phyloP scores from a whole-genome alignment of 2,329 filamentous ascomycete species.

The Myriosclerotinia scirpicola region DNA sequence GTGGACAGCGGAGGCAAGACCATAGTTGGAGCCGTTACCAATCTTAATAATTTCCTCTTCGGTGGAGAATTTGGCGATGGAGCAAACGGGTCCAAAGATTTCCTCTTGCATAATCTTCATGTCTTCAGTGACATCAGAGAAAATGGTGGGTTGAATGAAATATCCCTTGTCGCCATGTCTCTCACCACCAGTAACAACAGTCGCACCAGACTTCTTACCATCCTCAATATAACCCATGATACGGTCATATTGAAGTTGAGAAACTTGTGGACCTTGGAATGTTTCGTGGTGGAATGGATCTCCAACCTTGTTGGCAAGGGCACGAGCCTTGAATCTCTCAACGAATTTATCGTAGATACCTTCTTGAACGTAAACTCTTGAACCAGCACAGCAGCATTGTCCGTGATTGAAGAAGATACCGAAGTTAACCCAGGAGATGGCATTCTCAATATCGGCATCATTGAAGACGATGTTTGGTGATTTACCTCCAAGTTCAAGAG shows the following conservation, averaged over 20 bases:
- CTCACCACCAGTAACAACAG: slow-evolving; percentile 62
- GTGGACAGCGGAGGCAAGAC: slow-evolving; percentile 68
- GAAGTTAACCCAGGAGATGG: slow-evolving; percentile 61
- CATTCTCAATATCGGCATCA: slow-evolving; percentile 61
- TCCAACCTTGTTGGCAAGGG: slow-evolving; percentile 62
- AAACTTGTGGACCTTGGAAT: slow-evolving; percentile 72
- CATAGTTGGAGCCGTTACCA: slow-evolving; percentile 64
- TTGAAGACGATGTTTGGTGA: slow-evolving; percentile 63
- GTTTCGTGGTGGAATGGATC: slow-evolving; percentile 65
- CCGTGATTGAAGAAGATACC: slow-evolving; percentile 48
- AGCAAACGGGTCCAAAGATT: slow-evolving; percentile 72
- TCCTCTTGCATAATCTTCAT: slow-evolving; percentile 77
- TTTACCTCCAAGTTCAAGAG: slow-evolving; percentile 63
- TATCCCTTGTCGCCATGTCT: slow-evolving; percentile 66
- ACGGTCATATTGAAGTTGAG: slow-evolving; percentile 67
- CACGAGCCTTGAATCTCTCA: slow-evolving; percentile 63
- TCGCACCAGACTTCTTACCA: slow-evolving; percentile 65
- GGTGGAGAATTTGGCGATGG: slow-evolving; percentile 68
- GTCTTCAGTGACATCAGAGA: slow-evolving; percentile 66
- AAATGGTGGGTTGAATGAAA: slow-evolving; percentile 74
- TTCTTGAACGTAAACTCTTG: slow-evolving; percentile 69
- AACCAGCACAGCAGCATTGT: slow-evolving; percentile 57
- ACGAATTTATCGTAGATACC: slow-evolving; percentile 70
- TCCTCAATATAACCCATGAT: slow-evolving; percentile 67
- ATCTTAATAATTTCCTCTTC: slow-evolving; percentile 64